Evolutionary conservation across 1,139 yeast species (phyloP).

Genomic region (Maudiozyma humilis): DNA sequence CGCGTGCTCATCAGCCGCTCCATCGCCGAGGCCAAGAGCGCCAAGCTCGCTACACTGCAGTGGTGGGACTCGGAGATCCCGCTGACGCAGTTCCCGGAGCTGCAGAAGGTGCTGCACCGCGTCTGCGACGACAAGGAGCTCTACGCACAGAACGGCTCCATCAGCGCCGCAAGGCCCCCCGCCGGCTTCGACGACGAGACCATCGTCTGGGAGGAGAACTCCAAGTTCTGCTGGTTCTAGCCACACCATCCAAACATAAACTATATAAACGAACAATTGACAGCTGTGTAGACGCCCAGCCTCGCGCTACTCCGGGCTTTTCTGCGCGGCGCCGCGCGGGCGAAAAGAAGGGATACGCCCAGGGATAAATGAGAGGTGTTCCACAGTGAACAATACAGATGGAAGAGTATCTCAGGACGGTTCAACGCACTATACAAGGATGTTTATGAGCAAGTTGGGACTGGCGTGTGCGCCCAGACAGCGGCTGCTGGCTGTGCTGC

Average conservation of each 20-base stretch:
- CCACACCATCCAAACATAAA: too few species aligned
- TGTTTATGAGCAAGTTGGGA: background rate
- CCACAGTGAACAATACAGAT: too few species aligned
- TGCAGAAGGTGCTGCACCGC: conserved; percentile 14
- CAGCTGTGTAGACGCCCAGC: too few species aligned
- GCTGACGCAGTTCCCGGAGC: conserved; percentile 16
- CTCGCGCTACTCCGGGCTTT: too few species aligned
- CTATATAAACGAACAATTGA: too few species aligned
- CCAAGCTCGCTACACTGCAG: conserved; percentile 17
- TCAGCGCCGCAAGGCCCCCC: conserved; percentile 30
- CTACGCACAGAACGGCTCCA: conserved; percentile 23
- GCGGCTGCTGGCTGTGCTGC: background rate
- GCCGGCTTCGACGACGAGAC: conserved; percentile 16
- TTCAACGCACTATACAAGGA: too few species aligned
- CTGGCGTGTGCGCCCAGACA: background rate
- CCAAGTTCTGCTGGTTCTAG: conserved; percentile 32
- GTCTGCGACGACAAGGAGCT: conserved; percentile 19
- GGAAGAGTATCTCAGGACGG: too few species aligned
- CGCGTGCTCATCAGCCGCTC: conserved; percentile 20
- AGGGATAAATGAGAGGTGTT: too few species aligned
- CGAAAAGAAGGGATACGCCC: too few species aligned
- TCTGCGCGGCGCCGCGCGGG: too few species aligned
- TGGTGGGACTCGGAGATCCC: conserved; percentile 32
- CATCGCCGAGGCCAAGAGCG: conserved; percentile 19
- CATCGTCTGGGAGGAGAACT: conserved; percentile 28